A percentile compares a stretch with the other conserved stretches of the same genome.
Conservation (phyloP, 352 stramenopile species). For the Globisporangium yorkense region DNA sequence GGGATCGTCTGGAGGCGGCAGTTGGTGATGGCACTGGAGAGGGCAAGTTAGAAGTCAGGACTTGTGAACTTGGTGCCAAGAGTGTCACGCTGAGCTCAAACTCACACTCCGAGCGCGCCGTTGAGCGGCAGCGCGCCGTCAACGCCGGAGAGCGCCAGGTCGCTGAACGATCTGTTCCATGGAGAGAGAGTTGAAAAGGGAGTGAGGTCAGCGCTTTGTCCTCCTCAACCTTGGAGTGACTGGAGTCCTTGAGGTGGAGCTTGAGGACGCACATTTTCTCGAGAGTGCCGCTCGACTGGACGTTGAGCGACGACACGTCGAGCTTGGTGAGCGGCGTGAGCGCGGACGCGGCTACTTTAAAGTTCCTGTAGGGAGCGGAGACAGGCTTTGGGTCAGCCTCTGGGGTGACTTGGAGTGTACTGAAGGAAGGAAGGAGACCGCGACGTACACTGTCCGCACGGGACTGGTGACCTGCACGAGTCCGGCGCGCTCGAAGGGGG, state of each 20-base stretch:
- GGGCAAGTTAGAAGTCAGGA: neutral
- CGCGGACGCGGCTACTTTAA: constrained; percentile 26
- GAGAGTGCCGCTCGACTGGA: constrained; percentile 38
- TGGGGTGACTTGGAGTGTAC: neutral
- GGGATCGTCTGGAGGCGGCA: constrained; percentile 62
- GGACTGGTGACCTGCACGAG: constrained; percentile 49
- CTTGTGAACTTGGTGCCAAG: neutral
- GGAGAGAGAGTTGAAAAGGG: neutral
- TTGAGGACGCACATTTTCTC: constrained; percentile 25
- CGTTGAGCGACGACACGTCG: constrained; percentile 65
- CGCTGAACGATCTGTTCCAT: constrained; percentile 22
- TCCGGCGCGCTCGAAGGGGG: constrained; percentile 66
- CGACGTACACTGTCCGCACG: constrained; percentile 37
- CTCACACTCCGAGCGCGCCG: constrained; percentile 44
- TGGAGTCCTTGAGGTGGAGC: neutral
- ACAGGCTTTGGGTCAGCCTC: neutral
- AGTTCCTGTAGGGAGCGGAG: constrained; percentile 20
- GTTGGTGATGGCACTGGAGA: constrained; percentile 53
- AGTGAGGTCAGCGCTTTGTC: neutral
- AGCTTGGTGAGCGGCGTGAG: constrained; percentile 36
- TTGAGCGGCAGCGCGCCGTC: constrained; percentile 50
- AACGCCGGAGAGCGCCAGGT: constrained; percentile 38
- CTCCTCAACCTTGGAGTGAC: neutral
- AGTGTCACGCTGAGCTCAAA: neutral
- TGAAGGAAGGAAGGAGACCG: neutral